Evolutionary conservation across 1,284 basidiomycete species (phyloP), one percentile per base, ranked within the genome.

Genomic region (Acaromyces ingoldii): DNA sequence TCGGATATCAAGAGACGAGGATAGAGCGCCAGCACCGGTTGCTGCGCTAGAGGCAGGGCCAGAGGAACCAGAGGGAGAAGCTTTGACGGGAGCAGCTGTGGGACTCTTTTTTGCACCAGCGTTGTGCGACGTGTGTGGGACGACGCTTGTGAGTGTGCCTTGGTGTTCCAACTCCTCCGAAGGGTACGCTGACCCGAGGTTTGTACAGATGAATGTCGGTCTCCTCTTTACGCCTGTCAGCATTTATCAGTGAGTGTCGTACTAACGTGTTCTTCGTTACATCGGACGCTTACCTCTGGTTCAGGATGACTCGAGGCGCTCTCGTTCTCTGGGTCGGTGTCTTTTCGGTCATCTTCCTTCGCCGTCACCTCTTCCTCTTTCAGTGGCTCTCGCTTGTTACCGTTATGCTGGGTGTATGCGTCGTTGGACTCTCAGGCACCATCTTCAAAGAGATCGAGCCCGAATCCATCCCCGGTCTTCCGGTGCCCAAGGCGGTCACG

Each of bases 301-400:
- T 39, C n/a, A n/a, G n/a, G 34, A 97, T 97, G 93, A 90, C 88
- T 36, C 84, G 95, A 60, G 95, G 95, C 37, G 89, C 92, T 11
- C 84, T 98, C 52, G 93, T 98, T 48, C 83, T 99, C 48, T 98
- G 95, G 79, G 95, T 99, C 59, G 95, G 91, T 33, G 76, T 91
- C 51, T 83, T 97, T 62, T 89, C 87, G 49, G 91, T 98, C 69
- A 77, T 92, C 60, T 98, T 98, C 80, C 84, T 99, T 53, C 83
- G 83, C 51, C 49, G 68, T 17, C 69, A 72, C 33, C 42, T 75
- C 29, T 55, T 53, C 34, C 57, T 74, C 6, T 70, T 70, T 58
- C 80, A 83, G 61, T 98, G 95, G 93, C 65, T 88, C 15, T 88
- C 91, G 17, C 84, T 98, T 49, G 76, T 91, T 55, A 85, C 89